Percentiles rank a stretch among this genome's conserved stretches.
phyloP scores from a whole-genome alignment of 2,329 filamentous ascomycete genomes.

The Decorospora gaudefroyi region DNA sequence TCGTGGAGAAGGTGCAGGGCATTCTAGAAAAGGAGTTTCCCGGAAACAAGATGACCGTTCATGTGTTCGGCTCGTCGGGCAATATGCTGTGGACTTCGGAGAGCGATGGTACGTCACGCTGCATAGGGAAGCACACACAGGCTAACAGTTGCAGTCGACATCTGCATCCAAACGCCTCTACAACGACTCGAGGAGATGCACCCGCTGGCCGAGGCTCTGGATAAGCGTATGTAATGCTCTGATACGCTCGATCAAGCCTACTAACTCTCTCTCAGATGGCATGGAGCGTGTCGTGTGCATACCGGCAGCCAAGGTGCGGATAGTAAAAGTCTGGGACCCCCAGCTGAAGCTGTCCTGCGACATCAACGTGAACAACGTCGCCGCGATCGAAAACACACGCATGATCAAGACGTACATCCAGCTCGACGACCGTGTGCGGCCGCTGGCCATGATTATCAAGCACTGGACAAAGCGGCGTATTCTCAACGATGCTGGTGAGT shows the following conservation, averaged over 20 bases:
- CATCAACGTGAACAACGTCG: conserved; percentile 98
- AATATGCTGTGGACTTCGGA: conserved; percentile 94
- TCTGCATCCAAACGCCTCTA: conserved; percentile 93
- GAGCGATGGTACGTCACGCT: conserved; percentile 73
- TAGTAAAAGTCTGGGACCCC: conserved; percentile 98
- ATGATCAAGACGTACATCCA: conserved; percentile 98
- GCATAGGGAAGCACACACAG: neutral
- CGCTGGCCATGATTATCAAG: conserved; percentile 95
- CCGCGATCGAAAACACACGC: conserved; percentile 92
- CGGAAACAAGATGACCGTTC: conserved; percentile 83
- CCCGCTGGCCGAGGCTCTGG: conserved; percentile 82
- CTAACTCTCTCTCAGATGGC: conserved; percentile 66
- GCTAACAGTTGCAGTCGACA: conserved; percentile 70
- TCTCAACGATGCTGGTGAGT: conserved; percentile 92
- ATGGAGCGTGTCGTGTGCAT: conserved; percentile 98
- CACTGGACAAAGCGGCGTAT: conserved; percentile 93
- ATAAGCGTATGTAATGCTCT: conserved; percentile 68
- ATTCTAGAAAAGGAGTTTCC: conserved; percentile 93
- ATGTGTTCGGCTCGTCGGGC: conserved; percentile 97
- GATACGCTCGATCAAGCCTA: neutral
- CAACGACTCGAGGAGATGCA: conserved; percentile 88
- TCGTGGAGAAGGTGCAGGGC: conserved; percentile 85
- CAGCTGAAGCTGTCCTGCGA: conserved; percentile 88
- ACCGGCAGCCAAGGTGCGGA: conserved; percentile 92
- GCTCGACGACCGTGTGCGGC: conserved; percentile 86